A percentile compares a stretch with the other conserved stretches of the same genome.
phyloP scores from a whole-genome alignment of 495 filamentous ascomycete genomes.

The Aspergillus bertholletiae region DNA sequence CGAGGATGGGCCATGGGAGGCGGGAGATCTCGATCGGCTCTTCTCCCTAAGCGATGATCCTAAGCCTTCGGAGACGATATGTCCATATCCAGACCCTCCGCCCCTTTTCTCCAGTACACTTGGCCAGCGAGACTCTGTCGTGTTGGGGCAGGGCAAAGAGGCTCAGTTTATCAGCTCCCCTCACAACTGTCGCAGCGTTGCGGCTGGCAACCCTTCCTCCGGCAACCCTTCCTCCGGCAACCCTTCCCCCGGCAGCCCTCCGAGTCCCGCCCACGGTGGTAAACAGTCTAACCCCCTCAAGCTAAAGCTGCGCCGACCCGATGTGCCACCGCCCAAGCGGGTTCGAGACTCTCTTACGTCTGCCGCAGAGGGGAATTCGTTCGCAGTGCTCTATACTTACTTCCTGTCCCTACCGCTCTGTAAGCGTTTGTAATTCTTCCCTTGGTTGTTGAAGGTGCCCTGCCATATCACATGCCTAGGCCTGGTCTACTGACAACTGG shows the following conservation, averaged over 20 bases:
- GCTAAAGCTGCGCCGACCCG: conserved; percentile 8
- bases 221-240: no score
- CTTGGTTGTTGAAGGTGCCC: conserved; percentile 21
- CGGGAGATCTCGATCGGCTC: not conserved
- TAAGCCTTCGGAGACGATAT: no score
- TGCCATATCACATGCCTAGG: conserved; percentile 13
- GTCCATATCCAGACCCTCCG: no score
- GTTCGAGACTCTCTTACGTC: conserved; percentile 1
- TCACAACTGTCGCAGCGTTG: no score
- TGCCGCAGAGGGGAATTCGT: conserved; percentile 5
- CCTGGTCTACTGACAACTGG: conserved; percentile 6
- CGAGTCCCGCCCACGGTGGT: not conserved
- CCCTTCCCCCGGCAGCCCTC: no score
- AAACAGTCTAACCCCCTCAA: conserved; percentile 1
- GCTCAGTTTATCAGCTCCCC: no score
- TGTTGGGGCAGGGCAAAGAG: no score
- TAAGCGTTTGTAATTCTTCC: conserved; percentile 18
- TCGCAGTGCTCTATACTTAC: conserved; percentile 13
- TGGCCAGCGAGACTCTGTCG: conserved; percentile 4
- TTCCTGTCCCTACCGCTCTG: conserved; percentile 14
- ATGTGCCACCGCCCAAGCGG: conserved; percentile 8
- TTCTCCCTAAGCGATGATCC: conserved; percentile 1
- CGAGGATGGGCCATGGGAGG: conserved; percentile 7
- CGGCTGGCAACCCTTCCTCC: not conserved
- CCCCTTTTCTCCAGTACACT: conserved; percentile 6